These are phyloP conservation scores for Trypanosoma theileri DNA, from an alignment of 208 protist species.

Conservation along the genomic window DNA sequence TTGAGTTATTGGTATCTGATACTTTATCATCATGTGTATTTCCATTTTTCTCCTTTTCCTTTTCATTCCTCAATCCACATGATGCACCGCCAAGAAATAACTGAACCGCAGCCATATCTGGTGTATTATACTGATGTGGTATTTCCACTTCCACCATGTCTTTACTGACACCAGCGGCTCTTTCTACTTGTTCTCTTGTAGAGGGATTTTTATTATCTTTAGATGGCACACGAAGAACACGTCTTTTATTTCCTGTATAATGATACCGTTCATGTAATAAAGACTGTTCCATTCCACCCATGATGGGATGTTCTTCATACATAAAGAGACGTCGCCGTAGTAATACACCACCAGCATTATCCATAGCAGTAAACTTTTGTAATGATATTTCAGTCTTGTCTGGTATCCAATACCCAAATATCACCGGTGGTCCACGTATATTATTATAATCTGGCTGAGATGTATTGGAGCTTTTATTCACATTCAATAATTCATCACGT, in stretches of 20 bases:
- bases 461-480: constrained; percentile 24
- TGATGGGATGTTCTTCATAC: constrained; percentile 27
- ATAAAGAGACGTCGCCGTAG: constrained; percentile 56
- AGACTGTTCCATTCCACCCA: constrained; percentile 44
- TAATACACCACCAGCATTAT: constrained; percentile 49
- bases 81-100: constrained; percentile 38
- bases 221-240: constrained; percentile 13
- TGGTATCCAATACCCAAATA: constrained; percentile 57
- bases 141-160: constrained; percentile 17
- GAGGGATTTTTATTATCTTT: neutral
- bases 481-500: constrained; percentile 21
- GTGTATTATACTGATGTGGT: constrained; percentile 44
- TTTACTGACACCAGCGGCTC: constrained; percentile 19
- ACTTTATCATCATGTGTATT: neutral
- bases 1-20: too few species aligned
- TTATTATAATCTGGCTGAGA: constrained; percentile 28
- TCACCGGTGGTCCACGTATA: constrained; percentile 25
- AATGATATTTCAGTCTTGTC: constrained; percentile 20
- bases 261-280: constrained; percentile 30
- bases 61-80: constrained; percentile 30
- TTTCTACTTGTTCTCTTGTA: constrained; percentile 27
- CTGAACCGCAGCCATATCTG: constrained; percentile 43
- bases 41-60: neutral
- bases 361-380: constrained; percentile 34
- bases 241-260: constrained; percentile 26